A percentile compares a stretch with the other conserved stretches of the same genome.
phyloP scores from a whole-genome alignment of 2,329 filamentous ascomycete species.

The Sporothrix luriei region DNA sequence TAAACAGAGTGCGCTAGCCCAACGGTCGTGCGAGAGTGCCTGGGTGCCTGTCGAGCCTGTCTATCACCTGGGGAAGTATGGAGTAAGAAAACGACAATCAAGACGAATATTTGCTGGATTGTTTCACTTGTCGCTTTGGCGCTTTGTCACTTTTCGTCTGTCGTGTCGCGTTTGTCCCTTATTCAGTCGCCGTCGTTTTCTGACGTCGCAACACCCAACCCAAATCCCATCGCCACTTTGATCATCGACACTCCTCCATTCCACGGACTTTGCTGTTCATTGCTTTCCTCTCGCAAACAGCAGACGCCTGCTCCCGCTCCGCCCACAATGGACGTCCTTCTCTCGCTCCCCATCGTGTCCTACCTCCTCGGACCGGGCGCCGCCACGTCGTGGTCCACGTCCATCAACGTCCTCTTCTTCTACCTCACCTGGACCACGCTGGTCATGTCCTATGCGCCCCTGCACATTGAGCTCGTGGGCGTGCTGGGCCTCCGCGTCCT shows the following conservation, averaged over 20 bases:
- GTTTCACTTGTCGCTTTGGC: not conserved
- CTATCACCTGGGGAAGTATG: not conserved
- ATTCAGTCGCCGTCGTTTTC: no score
- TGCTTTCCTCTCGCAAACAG: no score
- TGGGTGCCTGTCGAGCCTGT: no score
- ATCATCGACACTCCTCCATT: not conserved
- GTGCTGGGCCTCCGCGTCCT: slow-evolving; percentile 67
- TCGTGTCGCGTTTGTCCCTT: no score
- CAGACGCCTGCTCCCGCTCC: no score
- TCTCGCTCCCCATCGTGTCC: slow-evolving; percentile 72
- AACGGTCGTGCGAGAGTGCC: not conserved
- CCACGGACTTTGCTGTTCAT: no score
- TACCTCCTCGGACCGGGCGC: slow-evolving; percentile 64
- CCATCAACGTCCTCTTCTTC: slow-evolving; percentile 83
- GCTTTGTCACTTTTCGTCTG: not conserved
- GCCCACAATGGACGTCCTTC: slow-evolving; percentile 65
- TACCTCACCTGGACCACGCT: slow-evolving; percentile 88
- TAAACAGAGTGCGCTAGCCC: not conserved
- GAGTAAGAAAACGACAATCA: not conserved
- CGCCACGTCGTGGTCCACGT: slow-evolving; percentile 71
- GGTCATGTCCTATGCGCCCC: slow-evolving; percentile 72
- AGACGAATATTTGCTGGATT: not conserved
- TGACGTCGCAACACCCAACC: not conserved
- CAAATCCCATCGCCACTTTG: not conserved
- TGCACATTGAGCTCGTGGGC: slow-evolving; percentile 74